phyloP scores from a whole-genome alignment of 495 filamentous ascomycete genomes.

The Podospora anserina region DNA sequence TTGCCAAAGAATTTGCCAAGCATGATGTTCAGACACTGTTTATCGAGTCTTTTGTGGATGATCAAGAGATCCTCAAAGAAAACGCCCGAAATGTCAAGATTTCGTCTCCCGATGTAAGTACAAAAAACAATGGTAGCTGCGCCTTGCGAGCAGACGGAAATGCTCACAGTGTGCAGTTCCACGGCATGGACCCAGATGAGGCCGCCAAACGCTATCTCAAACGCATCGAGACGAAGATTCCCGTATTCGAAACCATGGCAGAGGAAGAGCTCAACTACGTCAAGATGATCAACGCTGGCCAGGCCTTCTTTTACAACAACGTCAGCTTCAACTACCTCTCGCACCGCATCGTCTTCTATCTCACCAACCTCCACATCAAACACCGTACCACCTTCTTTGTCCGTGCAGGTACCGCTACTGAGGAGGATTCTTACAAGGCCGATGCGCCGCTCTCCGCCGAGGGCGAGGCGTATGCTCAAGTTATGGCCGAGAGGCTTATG shows the following conservation, averaged over 20 bases:
- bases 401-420: constrained; percentile 63
- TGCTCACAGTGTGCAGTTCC: constrained; percentile 58
- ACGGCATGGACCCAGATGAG: constrained; percentile 85
- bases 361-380: constrained; percentile 96
- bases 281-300: constrained; percentile 99
- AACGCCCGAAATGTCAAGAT: constrained; percentile 98
- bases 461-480: constrained; percentile 78
- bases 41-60: constrained; percentile 91
- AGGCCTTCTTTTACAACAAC: constrained; percentile 88
- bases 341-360: constrained; percentile 94
- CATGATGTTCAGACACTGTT: constrained; percentile 96
- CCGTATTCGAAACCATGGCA: constrained; percentile 94
- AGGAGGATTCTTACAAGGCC: constrained; percentile 84
- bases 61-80: constrained; percentile 90
- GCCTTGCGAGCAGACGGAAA: background rate
- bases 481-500: constrained; percentile 80
- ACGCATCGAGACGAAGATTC: constrained; percentile 86
- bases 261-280: constrained; percentile 92
- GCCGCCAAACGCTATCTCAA: constrained; percentile 87
- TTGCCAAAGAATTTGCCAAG: constrained; percentile 95
- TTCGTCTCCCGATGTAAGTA: constrained; percentile 83
- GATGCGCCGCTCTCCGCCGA: constrained; percentile 81
- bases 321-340: constrained; percentile 93
- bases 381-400: constrained; percentile 91
- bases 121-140: background rate